phyloP scores from a whole-genome alignment of 2,329 filamentous ascomycete genomes.

The Colletotrichum lindemuthianum region DNA sequence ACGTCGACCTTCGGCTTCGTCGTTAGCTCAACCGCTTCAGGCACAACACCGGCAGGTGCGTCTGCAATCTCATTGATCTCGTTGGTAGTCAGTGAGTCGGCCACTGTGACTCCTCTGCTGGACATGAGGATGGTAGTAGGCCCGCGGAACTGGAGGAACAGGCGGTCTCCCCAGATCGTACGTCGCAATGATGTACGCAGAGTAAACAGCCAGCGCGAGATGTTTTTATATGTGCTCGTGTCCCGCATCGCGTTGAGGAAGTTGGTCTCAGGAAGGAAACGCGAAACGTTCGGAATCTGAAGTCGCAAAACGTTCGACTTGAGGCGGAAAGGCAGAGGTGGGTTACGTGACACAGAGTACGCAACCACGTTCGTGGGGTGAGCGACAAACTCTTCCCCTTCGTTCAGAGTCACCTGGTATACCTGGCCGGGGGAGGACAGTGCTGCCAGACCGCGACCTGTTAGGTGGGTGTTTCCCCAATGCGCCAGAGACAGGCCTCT shows the following conservation, averaged over 20 bases:
- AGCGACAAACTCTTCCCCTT: conserved; percentile 89
- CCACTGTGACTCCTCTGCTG: conserved; percentile 81
- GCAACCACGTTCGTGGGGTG: conserved; percentile 93
- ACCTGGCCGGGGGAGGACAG: conserved; percentile 88
- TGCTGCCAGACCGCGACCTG: conserved; percentile 86
- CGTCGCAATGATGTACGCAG: conserved; percentile 81
- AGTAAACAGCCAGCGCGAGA: conserved; percentile 72
- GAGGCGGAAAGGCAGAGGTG: conserved; percentile 87
- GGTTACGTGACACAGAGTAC: conserved; percentile 79
- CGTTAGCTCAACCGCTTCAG: conserved; percentile 64
- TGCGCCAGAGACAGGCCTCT: conserved; percentile 80
- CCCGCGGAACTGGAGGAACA: conserved; percentile 91
- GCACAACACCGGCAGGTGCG: conserved; percentile 76
- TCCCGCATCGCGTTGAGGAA: conserved; percentile 79
- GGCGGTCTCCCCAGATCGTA: conserved; percentile 91
- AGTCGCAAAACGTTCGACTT: conserved; percentile 79
- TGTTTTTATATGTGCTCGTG: conserved; percentile 76
- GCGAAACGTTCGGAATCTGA: conserved; percentile 78
- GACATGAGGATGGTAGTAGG: conserved; percentile 89
- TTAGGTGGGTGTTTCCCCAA: conserved; percentile 91
- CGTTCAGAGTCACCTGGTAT: conserved; percentile 82
- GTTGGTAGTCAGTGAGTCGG: conserved; percentile 78
- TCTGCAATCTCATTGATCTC: conserved; percentile 94
- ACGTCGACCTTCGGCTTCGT: conserved; percentile 49
- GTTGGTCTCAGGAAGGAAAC: conserved; percentile 73